phyloP scores from a whole-genome alignment of 345 rosid genomes.

The Hypericum perforatum region DNA sequence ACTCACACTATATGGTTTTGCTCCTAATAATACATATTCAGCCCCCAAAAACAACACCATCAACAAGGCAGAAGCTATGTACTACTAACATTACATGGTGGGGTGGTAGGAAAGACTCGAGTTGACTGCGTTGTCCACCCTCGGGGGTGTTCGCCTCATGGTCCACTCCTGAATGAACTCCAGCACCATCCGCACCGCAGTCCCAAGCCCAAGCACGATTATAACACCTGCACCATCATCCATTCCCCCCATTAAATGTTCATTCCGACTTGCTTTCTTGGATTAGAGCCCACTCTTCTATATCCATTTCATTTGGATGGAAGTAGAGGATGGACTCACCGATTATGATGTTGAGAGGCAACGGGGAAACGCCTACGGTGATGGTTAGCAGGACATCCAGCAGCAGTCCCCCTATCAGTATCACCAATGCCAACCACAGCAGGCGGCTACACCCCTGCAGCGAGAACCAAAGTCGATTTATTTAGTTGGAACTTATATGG shows the following conservation, averaged over 20 bases:
- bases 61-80: no score
- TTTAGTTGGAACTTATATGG: no score
- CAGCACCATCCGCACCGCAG: slow-evolving; percentile 63
- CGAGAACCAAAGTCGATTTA: slow-evolving; percentile 10
- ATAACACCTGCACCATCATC: slow-evolving; percentile 50
- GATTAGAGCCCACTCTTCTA: no score
- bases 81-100: slow-evolving; percentile 23
- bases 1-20: no score
- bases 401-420: slow-evolving; percentile 70
- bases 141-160: slow-evolving; percentile 56
- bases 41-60: no score
- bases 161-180: slow-evolving; percentile 88
- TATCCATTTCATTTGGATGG: no score
- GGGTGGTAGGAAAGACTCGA: slow-evolving; percentile 44
- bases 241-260: not conserved
- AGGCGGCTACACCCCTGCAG: slow-evolving; percentile 72
- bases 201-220: slow-evolving; percentile 88
- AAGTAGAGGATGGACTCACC: slow-evolving; percentile 24
- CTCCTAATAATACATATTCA: no score
- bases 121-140: slow-evolving; percentile 52
- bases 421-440: slow-evolving; percentile 88
- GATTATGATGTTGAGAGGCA: slow-evolving; percentile 85
- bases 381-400: slow-evolving; percentile 81
- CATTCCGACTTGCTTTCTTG: no score
- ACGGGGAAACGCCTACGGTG: slow-evolving; percentile 75